Conservation (phyloP, 2,329 filamentous ascomycete species). For the Claviceps capensis region DNA sequence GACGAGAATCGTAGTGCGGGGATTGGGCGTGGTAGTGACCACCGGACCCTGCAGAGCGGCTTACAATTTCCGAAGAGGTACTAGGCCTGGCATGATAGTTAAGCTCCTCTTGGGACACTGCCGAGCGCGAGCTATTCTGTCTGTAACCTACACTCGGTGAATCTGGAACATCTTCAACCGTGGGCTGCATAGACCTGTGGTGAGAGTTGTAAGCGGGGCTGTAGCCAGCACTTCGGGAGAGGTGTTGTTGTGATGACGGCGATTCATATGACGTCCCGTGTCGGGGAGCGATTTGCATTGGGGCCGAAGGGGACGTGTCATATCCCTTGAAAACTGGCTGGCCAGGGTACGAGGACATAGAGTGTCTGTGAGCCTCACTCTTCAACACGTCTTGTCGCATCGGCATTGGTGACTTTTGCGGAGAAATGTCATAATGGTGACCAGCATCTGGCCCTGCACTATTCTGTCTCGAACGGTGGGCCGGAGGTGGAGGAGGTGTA, state of each 20-base stretch:
- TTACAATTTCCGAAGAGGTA: slow-evolving; percentile 32
- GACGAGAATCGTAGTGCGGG: slow-evolving; percentile 10
- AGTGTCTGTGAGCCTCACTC: slow-evolving; percentile 42
- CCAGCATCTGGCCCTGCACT: slow-evolving; percentile 30
- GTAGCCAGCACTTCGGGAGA: slow-evolving; percentile 36
- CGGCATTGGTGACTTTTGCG: slow-evolving; percentile 32
- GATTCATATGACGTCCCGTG: slow-evolving; percentile 21
- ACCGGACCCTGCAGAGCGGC: slow-evolving; percentile 17
- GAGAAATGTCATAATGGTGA: slow-evolving; percentile 25
- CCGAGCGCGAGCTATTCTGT: slow-evolving; percentile 12
- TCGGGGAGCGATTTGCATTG: slow-evolving; percentile 14
- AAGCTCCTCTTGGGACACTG: slow-evolving; percentile 20
- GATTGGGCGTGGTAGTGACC: slow-evolving; percentile 15
- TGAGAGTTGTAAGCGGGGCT: slow-evolving; percentile 32
- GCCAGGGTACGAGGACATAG: slow-evolving; percentile 36
- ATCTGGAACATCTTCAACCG: slow-evolving; percentile 50
- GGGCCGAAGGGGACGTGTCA: slow-evolving; percentile 31
- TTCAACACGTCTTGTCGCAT: slow-evolving; percentile 47
- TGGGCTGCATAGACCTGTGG: slow-evolving; percentile 43
- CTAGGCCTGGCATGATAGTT: slow-evolving; percentile 26
- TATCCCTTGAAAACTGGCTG: slow-evolving; percentile 38
- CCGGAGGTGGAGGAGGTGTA: slow-evolving; percentile 42
- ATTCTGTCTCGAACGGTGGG: slow-evolving; percentile 34
- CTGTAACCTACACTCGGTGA: slow-evolving; percentile 23
- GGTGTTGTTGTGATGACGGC: slow-evolving; percentile 29